Evolutionary conservation across 2,329 filamentous ascomycete genomes (phyloP), one percentile per base, ranked within the genome.

Genomic region (Clonostachys byssicola): DNA sequence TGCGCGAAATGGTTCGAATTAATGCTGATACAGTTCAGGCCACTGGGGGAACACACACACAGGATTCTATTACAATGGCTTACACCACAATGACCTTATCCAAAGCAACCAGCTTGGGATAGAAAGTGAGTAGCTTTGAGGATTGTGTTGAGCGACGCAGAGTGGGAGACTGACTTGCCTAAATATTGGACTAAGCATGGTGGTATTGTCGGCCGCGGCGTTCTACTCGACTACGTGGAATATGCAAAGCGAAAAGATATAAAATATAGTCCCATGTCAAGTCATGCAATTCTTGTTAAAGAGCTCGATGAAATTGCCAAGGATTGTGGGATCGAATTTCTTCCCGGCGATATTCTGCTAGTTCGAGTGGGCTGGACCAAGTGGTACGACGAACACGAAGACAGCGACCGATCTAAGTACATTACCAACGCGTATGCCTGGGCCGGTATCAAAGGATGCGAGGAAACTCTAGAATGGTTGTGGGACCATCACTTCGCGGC

Each of bases 311-410:
- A 63, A 5, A 58, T 68, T 5, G 72, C 72, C 2, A 52, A 60
- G 7, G 65, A 71, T 45, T 65, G 64, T 43, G 62, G 66, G 5
- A 63, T 76, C 16, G 63, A 57, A 0, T 75, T 79, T 42, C 64
- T 64, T 38, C 64, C 60, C 3, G 78, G 77, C 4, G 77, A 80
- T 47, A 71, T 80, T 14, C 61, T 81, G 8, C 68, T 81, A 47
- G 59, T 77, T 8, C 67, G 73, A 17, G 64, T 67, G 18, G 64
- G 64, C 6, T 42, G 60, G 43, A 64, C 59, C 6, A 51, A 48
- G 17, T 63, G 60, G 59, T 60, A 62, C 13, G 47, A 46, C 6
- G 44, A 52, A 14, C 59, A 60, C 56, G 52, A 43, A 12, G 35
- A 43, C 2, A 52, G 76, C 13, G 73, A 73, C 55, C 77, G 75